phyloP scores from a whole-genome alignment of 163 green algal genomes.

The Chlorella variabilis region DNA sequence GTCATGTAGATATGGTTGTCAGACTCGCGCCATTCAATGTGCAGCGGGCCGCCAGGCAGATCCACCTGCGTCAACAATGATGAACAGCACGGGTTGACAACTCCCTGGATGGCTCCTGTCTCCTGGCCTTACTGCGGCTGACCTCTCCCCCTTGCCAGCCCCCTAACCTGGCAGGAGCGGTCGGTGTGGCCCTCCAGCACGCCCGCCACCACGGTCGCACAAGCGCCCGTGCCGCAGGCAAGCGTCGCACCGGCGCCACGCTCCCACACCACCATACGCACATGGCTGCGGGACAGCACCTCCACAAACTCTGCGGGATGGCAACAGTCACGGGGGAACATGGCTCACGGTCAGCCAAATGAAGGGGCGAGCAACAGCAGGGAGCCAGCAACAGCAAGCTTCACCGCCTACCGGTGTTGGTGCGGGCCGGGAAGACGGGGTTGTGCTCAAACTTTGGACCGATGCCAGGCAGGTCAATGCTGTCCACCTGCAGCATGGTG shows the following conservation, averaged over 20 bases:
- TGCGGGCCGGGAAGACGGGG: slow-evolving; percentile 89
- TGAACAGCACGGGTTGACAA: no score
- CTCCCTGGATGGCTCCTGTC: no score
- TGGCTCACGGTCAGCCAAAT: background rate
- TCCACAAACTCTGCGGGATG: slow-evolving; percentile 57
- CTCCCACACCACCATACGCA: slow-evolving; percentile 98
- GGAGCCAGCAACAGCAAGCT: background rate
- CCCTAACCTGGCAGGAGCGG: slow-evolving; percentile 68
- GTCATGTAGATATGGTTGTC: slow-evolving; percentile 98
- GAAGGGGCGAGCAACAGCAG: background rate
- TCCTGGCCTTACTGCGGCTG: no score
- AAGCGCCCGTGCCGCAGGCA: slow-evolving; percentile 97
- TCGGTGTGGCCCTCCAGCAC: slow-evolving; percentile 94
- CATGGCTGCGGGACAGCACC: slow-evolving; percentile 78
- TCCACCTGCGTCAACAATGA: slow-evolving; percentile 74
- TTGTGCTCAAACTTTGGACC: slow-evolving; percentile 95
- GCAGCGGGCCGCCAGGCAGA: slow-evolving; percentile 93
- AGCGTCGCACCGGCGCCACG: slow-evolving; percentile 93
- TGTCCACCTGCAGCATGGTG: slow-evolving; percentile 76
- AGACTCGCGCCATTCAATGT: slow-evolving; percentile 94
- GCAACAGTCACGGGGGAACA: background rate
- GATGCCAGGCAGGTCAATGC: slow-evolving; percentile 75
- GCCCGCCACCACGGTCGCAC: slow-evolving; percentile 94
- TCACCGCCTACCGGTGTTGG: slow-evolving; percentile 84
- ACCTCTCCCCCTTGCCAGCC: no score